Conservation (phyloP, 305 asterid genomes). For the Fraxinus latifolia region DNA sequence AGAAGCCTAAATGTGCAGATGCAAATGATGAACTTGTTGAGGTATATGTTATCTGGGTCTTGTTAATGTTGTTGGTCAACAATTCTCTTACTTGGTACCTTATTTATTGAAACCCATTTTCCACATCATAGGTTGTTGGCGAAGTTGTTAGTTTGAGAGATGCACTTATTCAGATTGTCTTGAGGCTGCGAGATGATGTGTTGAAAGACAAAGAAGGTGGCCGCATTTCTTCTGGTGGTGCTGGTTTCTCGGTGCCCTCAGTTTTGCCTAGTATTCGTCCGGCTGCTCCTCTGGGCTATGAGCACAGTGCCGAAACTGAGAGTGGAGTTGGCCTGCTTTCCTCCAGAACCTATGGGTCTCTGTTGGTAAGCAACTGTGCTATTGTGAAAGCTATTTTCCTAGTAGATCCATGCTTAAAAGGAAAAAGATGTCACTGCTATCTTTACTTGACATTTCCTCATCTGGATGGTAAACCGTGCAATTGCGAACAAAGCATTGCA, state of each 20-base stretch:
- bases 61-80: conserved; percentile 14
- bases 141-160: conserved; percentile 71
- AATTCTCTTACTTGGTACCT: conserved; percentile 18
- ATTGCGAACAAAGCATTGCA: neutral
- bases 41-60: conserved; percentile 36
- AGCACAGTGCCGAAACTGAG: conserved; percentile 63
- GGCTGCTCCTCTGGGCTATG: conserved; percentile 57
- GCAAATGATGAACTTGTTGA: conserved; percentile 82
- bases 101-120: conserved; percentile 23
- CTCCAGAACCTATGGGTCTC: conserved; percentile 60
- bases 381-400: neutral
- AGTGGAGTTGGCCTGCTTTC: conserved; percentile 59
- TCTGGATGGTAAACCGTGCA: neutral
- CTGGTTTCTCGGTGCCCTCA: conserved; percentile 58
- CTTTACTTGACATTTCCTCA: neutral
- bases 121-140: conserved; percentile 56
- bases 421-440: neutral
- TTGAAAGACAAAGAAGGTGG: conserved; percentile 63
- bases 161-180: conserved; percentile 82
- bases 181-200: conserved; percentile 88
- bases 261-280: conserved; percentile 49
- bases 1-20: conserved; percentile 71
- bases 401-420: neutral
- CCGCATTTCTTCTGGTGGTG: conserved; percentile 55
- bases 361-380: conserved; percentile 48